These are phyloP conservation scores for Daucus carota DNA, from an alignment of 129 eudicot genomes.

Conservation along the genomic window DH1_v3.0 NC_030382.2:29283001-29283500, in stretches of 20 bases:
- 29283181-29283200: conserved; percentile 63
- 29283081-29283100: conserved; percentile 70
- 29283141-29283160: conserved; percentile 56
- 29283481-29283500: conserved; percentile 29
- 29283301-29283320: conserved; percentile 6
- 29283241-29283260: conserved; percentile 29
- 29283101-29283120: conserved; percentile 48
- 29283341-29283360: conserved; percentile 46
- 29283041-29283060: conserved; percentile 53
- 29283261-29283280: not conserved
- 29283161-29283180: conserved; percentile 54
- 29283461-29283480: conserved; percentile 64
- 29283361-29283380: conserved; percentile 66
- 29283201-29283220: conserved; percentile 45
- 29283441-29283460: conserved; percentile 50
- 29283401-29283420: conserved; percentile 87
- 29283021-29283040: conserved; percentile 19
- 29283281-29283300: not conserved
- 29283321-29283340: conserved; percentile 19
- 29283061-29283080: conserved; percentile 82
- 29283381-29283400: conserved; percentile 52
- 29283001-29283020: conserved; percentile 11
- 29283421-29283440: conserved; percentile 73
- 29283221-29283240: conserved; percentile 48
- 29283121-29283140: conserved; percentile 45